phyloP scores from a whole-genome alignment of 2,329 filamentous ascomycete genomes.

The Cordyceps cicadae region DNA sequence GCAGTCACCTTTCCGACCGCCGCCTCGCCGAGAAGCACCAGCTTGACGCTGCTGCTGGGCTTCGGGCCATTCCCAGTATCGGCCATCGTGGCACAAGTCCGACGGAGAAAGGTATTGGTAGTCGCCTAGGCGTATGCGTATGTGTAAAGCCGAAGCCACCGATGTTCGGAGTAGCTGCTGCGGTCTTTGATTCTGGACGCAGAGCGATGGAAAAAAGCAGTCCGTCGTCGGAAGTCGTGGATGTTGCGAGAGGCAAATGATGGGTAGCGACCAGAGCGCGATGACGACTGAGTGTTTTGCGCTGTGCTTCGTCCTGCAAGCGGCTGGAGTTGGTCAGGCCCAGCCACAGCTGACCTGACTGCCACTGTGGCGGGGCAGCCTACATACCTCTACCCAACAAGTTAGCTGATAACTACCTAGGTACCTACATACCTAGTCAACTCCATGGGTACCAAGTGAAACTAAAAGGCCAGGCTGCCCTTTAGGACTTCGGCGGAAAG shows the following conservation, averaged over 20 bases:
- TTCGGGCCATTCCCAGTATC: slow-evolving; percentile 61
- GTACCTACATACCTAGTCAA: too few relatives aligned
- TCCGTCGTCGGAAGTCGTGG: background rate
- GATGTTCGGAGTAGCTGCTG: background rate
- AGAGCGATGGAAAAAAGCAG: background rate
- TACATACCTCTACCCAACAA: too few relatives aligned
- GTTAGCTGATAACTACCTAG: too few relatives aligned
- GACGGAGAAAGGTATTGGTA: background rate
- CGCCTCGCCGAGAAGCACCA: slow-evolving; percentile 93
- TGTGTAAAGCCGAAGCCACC: background rate
- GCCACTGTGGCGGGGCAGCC: slow-evolving; percentile 9
- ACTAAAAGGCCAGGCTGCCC: background rate
- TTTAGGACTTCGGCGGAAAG: slow-evolving; percentile 18
- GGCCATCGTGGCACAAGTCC: slow-evolving; percentile 24
- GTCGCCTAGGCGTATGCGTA: background rate
- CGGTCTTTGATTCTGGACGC: background rate
- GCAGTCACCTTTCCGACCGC: slow-evolving; percentile 92
- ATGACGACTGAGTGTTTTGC: slow-evolving; percentile 12
- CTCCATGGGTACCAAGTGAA: too few relatives aligned
- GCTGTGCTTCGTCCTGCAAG: slow-evolving; percentile 3
- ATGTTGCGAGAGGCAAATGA: background rate
- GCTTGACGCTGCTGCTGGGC: slow-evolving; percentile 99
- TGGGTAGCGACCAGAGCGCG: slow-evolving; percentile 16
- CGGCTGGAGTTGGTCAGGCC: slow-evolving; percentile 1
- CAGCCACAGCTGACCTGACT: slow-evolving; percentile 6